Evolutionary conservation across 352 stramenopile species (phyloP).

Genomic region (Pythium utonaiense): DNA sequence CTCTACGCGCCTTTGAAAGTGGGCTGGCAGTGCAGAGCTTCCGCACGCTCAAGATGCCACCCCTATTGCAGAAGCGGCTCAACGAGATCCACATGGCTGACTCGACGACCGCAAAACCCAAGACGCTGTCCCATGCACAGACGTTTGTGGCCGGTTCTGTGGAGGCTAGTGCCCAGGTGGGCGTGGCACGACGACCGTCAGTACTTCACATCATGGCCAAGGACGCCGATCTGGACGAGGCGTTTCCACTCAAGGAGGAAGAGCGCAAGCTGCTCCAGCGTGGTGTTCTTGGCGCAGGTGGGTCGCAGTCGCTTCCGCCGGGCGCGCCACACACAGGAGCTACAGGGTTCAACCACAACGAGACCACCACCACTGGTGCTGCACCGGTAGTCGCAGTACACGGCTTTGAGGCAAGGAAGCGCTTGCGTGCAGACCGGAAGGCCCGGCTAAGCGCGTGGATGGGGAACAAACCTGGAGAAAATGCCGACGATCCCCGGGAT

Average conservation of each 20-base stretch:
- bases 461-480: constrained; percentile 74
- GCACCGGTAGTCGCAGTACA: constrained; percentile 34
- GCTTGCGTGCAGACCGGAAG: constrained; percentile 68
- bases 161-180: neutral
- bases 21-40: constrained; percentile 71
- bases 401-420: constrained; percentile 81
- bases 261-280: constrained; percentile 44
- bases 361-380: constrained; percentile 10
- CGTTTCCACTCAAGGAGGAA: constrained; percentile 60
- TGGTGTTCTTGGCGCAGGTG: neutral
- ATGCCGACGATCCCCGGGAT: constrained; percentile 89
- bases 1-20: constrained; percentile 63
- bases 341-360: constrained; percentile 5
- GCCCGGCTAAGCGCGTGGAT: constrained; percentile 54
- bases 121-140: constrained; percentile 7
- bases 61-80: constrained; percentile 57
- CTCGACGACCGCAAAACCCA: constrained; percentile 9
- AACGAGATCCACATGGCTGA: constrained; percentile 60
- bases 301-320: neutral
- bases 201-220: constrained; percentile 73
- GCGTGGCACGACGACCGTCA: constrained; percentile 27
- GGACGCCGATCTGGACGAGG: constrained; percentile 34
- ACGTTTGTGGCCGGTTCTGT: neutral
- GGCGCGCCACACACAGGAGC: constrained; percentile 3
- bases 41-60: constrained; percentile 74